phyloP scores from a whole-genome alignment of 2,329 filamentous ascomycete species.

The Davidsoniella eucalypti region DNA sequence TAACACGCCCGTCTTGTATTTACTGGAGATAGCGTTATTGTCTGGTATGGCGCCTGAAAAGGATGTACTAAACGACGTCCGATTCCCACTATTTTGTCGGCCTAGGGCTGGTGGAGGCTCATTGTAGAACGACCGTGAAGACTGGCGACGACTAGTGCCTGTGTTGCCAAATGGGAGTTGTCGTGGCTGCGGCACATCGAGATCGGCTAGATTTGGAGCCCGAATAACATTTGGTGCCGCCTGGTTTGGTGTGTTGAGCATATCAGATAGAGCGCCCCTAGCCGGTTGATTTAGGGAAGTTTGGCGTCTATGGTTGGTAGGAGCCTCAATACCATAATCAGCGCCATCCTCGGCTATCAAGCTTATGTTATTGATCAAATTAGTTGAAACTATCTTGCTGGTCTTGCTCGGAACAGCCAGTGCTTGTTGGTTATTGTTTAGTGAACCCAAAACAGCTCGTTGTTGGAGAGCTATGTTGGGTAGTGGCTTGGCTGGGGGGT shows the following conservation, averaged over 20 bases:
- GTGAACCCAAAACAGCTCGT: too few relatives aligned
- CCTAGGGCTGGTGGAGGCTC: conserved; percentile 1
- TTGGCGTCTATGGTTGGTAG: too few relatives aligned
- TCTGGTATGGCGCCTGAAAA: background rate
- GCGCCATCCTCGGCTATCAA: too few relatives aligned
- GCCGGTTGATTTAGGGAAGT: too few relatives aligned
- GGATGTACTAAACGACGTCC: background rate
- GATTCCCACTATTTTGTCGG: background rate
- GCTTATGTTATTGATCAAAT: background rate
- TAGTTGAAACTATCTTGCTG: too few relatives aligned
- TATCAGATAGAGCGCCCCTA: too few relatives aligned
- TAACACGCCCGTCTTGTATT: background rate
- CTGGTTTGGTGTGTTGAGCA: too few relatives aligned
- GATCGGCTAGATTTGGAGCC: background rate
- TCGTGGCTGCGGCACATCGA: conserved; percentile 8
- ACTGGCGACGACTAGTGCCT: background rate
- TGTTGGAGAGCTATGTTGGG: too few relatives aligned
- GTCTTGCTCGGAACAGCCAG: too few relatives aligned
- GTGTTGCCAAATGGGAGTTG: conserved; percentile 8
- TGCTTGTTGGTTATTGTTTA: too few relatives aligned
- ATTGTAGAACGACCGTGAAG: conserved; percentile 2
- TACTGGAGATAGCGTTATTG: background rate
- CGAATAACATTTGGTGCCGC: background rate
- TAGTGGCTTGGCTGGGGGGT: too few relatives aligned
- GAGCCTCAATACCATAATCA: too few relatives aligned